Base-by-base conservation (phyloP, 352 stramenopile genomes). In the Phytophthora tentaculata region DNA sequence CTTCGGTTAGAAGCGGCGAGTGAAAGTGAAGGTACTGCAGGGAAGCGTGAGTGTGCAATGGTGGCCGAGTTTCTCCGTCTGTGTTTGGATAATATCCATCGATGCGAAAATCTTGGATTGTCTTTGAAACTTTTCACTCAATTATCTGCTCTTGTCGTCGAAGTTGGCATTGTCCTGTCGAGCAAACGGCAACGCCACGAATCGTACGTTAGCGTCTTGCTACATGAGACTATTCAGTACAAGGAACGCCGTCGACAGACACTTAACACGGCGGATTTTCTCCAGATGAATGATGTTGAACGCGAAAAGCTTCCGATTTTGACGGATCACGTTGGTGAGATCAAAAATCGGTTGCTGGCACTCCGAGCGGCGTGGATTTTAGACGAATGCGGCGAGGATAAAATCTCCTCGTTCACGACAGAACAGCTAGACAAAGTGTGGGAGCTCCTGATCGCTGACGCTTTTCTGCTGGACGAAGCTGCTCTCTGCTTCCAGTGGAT, bases 401-500 rank as follows among this genome's bases (percentile, higher is more conserved):
- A 32, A 13, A n/a, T n/a, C n/a, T 24, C 45, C 0, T 44, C 55
- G 8, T 66, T 77, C 37, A 65, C 29, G 0, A 44, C 28, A 22
- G 45, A 53, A 20, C 66, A 86, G 20, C 28, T 87, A 2, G 65
- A 82, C 32, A 47, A 52, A 13, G 37, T 91, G 14, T 94, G 86
- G 86, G 16, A 73, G 8, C 43, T 81, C 20, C 76, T 87, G 43
- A 57, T 92, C 9, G 50, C 69, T 12, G 26, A 79, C 10, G 62
- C 79, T 0, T 64, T 64, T 9, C 24, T 79, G 2, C n/a, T 48
- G 17, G 81, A 89, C 41, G 84, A 92, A 56, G 66, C 75, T 0
- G 74, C 84, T 5, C 65, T 93, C 3, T 91, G 77, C 52, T 94
- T 94, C 43, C 78, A 91, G 24, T 94, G 86, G 86, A 74, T 93